Evolutionary conservation across 1,139 yeast species (phyloP).

Genomic region (Zygosaccharomyces pseudobailii): DNA sequence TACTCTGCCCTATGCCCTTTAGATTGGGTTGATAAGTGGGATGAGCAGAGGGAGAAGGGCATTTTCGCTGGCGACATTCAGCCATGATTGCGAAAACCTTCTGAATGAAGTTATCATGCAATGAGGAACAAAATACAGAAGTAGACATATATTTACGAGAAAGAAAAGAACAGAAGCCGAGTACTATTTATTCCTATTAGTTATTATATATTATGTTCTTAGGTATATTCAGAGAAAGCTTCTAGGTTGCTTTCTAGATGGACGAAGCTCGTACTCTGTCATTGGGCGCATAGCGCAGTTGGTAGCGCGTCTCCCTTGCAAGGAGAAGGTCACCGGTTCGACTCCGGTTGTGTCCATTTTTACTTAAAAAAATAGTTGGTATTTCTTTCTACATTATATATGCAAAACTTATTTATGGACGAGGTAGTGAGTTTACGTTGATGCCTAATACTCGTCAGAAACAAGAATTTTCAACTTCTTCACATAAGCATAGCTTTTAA

Average conservation of each 20-base stretch:
- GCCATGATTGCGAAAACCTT: conserved; percentile 20
- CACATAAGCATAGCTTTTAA: conserved; percentile 14
- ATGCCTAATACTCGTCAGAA: too few species aligned
- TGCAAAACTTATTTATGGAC: too few species aligned
- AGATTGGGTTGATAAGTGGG: conserved; percentile 93
- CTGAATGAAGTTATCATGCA: background rate
- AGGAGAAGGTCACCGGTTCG: conserved; percentile 35
- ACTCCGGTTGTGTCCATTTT: conserved; percentile 31
- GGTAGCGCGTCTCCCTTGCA: conserved; percentile 35
- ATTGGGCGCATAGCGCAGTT: conserved; percentile 33
- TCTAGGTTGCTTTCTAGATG: background rate
- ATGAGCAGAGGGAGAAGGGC: conserved; percentile 80
- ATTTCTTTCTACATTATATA: too few species aligned
- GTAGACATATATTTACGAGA: conserved; percentile 2
- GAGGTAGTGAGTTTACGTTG: too few species aligned
- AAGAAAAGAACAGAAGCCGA: background rate
- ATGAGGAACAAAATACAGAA: background rate
- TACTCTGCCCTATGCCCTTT: conserved; percentile 88
- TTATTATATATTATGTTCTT: conserved; percentile 1
- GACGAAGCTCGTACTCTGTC: background rate
- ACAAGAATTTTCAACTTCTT: background rate
- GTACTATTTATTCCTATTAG: conserved; percentile 2
- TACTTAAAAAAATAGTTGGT: background rate
- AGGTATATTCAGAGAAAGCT: background rate
- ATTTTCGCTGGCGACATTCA: conserved; percentile 62